Base-by-base conservation (phyloP, 441 rosid species). In the Arabidopsis hybrid region DNA sequence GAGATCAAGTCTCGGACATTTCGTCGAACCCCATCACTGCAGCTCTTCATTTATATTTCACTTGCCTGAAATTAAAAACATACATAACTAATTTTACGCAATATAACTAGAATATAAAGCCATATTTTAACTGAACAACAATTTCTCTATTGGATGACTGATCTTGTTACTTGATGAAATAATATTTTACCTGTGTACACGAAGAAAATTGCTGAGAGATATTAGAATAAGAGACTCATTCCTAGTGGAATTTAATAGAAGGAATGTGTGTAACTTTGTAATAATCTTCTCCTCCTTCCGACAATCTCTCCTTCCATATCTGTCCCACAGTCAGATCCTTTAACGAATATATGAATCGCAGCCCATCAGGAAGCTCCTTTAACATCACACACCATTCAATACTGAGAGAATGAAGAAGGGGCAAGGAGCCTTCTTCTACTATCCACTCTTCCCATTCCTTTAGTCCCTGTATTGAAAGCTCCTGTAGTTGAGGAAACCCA, bases 181-280 rank as follows among this genome's bases (percentile, higher is more conserved):
- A 9, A 38, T 38, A 38, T 38, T 38, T 38, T 38, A 38, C 49
- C 49, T 45, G 7, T 13, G 49, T n/a, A 39, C 4, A 39, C 26
- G 26, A 21, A 21, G 26, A 21, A 21, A 14, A 14, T 43, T 13
- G 49, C 17, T 43, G 7, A 51, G 32, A 51, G n/a, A n/a, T n/a
- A n/a, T n/a, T n/a, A n/a, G n/a, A n/a, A n/a, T n/a, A n/a, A n/a
- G n/a, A n/a, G 56, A 6, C n/a, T 51, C 6, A 52, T 7, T 18
- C 21, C 1, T 7, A 1, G 4, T 6, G 0, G 6, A 36, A 8
- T 34, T 0, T 1, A 38, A 39, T 10, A 6, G n/a, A 17, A 51
- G 82, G 82, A 0, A 77, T 79, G 63, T 79, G 84, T 18, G 63
- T 51, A 16, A 78, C 65, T 77, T 78, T 81, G 65, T 67, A 69